Conservation (phyloP, 2,329 filamentous ascomycete genomes). For the Tolypocladium guangdongense region DNA sequence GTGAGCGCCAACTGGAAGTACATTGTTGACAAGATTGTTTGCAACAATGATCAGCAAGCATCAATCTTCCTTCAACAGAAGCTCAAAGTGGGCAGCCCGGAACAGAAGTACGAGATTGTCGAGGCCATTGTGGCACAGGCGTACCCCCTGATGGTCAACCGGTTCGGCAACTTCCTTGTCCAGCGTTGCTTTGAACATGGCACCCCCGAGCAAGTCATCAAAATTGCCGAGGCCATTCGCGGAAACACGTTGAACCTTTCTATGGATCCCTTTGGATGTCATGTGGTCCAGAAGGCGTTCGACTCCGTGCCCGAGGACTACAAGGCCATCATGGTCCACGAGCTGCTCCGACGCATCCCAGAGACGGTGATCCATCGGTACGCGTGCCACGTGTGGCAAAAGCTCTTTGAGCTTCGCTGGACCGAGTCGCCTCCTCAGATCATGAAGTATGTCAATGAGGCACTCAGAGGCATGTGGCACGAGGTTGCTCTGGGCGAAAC, state of each 20-base stretch:
- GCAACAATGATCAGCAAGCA: constrained; percentile 97
- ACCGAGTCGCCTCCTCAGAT: constrained; percentile 89
- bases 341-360: constrained; percentile 85
- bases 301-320: constrained; percentile 96
- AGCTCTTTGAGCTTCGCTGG: constrained; percentile 96
- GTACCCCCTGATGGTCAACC: constrained; percentile 94
- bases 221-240: constrained; percentile 88
- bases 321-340: constrained; percentile 98
- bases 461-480: constrained; percentile 94
- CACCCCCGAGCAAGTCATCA: constrained; percentile 84
- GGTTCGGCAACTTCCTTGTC: constrained; percentile 96
- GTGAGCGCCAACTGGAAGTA: constrained; percentile 99
- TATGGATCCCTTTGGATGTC: constrained; percentile 97
- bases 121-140: constrained; percentile 92
- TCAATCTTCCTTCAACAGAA: constrained; percentile 99
- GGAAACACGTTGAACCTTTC: constrained; percentile 89
- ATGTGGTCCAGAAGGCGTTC: constrained; percentile 97
- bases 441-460: constrained; percentile 97
- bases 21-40: constrained; percentile 98
- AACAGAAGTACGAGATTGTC: constrained; percentile 96
- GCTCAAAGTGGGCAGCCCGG: constrained; percentile 86
- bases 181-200: constrained; percentile 99
- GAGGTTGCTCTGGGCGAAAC: constrained; percentile 96
- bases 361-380: constrained; percentile 98
- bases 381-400: constrained; percentile 98